These are phyloP conservation scores for Rosa persica DNA, from an alignment of 306 rosid genomes.

Conservation along the genomic window DNA sequence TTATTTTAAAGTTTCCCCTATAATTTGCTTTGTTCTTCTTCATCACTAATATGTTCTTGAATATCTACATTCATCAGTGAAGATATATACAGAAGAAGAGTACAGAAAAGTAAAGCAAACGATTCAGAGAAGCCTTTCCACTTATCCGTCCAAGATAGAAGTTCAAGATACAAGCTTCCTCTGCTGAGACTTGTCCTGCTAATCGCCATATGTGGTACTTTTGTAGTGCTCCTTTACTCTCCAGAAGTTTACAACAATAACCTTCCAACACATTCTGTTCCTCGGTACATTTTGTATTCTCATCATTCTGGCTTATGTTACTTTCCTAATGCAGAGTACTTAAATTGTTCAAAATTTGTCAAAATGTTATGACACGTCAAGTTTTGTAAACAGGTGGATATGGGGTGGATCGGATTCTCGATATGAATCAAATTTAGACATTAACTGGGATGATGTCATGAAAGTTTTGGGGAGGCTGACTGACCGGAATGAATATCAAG, in stretches of 20 bases:
- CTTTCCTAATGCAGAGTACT: background rate
- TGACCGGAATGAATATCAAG: constrained; percentile 50
- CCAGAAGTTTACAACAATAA: constrained; percentile 61
- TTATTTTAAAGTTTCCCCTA: background rate
- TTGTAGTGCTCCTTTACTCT: constrained; percentile 57
- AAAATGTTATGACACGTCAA: constrained; percentile 20
- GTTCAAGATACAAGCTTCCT: constrained; percentile 72
- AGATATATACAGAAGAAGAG: constrained; percentile 57
- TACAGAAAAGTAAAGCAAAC: constrained; percentile 49
- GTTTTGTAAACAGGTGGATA: constrained; percentile 69
- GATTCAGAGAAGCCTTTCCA: constrained; percentile 61
- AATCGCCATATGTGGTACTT: constrained; percentile 55
- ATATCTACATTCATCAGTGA: constrained; percentile 51
- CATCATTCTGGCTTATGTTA: background rate
- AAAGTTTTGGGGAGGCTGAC: constrained; percentile 41
- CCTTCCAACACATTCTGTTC: constrained; percentile 48
- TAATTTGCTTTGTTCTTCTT: background rate
- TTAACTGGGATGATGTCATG: constrained; percentile 55
- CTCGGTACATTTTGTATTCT: constrained; percentile 42
- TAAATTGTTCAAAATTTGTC: background rate
- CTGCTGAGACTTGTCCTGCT: constrained; percentile 58
- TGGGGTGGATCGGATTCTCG: constrained; percentile 80
- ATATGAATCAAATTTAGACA: constrained; percentile 45
- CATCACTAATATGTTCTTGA: constrained; percentile 13
- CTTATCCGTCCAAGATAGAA: constrained; percentile 57